Evolutionary conservation across 768 basidiomycete species (phyloP).

Genomic region (Lepiota subincarnata): DNA sequence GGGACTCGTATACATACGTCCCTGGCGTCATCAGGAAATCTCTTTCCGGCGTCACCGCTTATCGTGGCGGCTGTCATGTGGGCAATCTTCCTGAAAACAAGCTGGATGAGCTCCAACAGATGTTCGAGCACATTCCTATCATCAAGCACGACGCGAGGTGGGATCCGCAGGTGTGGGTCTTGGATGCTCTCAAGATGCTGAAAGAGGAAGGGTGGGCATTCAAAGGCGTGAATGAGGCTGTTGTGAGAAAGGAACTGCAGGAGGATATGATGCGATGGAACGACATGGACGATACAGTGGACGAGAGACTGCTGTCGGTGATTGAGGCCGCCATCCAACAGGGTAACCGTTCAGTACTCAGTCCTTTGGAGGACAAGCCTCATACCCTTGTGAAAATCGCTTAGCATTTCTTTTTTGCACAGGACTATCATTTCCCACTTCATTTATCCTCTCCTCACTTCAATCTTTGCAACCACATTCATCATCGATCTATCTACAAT

Average conservation of each 20-base stretch:
- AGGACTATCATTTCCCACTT: too few relatives aligned
- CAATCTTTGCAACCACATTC: too few relatives aligned
- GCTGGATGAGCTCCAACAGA: constrained; percentile 3
- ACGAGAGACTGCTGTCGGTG: constrained; percentile 10
- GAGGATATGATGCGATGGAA: constrained; percentile 13
- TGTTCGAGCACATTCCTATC: constrained; percentile 6
- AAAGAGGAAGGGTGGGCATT: constrained; percentile 11
- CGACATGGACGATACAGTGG: constrained; percentile 9
- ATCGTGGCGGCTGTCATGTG: constrained; percentile 14
- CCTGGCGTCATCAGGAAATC: background rate
- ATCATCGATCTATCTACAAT: too few relatives aligned
- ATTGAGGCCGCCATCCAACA: background rate
- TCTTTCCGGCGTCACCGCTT: constrained; percentile 4
- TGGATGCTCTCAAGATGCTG: constrained; percentile 10
- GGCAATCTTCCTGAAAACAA: constrained; percentile 11
- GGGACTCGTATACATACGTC: constrained; percentile 11
- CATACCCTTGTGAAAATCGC: too few relatives aligned
- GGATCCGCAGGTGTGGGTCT: constrained; percentile 13
- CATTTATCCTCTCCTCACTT: too few relatives aligned
- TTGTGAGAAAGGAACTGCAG: constrained; percentile 8
- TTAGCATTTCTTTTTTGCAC: too few relatives aligned
- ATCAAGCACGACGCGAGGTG: constrained; percentile 11
- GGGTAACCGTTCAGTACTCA: too few relatives aligned
- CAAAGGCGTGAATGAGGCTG: constrained; percentile 2
- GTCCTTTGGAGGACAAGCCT: too few relatives aligned